Base-by-base conservation (phyloP, 106 monocot species). In the Narthecium ossifragum region DNA sequence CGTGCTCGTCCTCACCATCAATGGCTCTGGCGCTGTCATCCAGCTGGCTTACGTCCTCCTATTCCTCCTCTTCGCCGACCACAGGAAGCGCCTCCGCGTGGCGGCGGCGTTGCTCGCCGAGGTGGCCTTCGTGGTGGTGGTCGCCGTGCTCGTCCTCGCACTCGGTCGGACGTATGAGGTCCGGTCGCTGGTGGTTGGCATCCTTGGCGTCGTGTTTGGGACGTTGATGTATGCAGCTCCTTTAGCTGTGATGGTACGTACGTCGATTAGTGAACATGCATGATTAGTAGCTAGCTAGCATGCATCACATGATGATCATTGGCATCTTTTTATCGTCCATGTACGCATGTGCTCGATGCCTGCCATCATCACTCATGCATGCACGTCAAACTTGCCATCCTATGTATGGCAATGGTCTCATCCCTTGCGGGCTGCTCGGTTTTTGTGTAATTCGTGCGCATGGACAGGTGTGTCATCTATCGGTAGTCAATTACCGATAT, bases 221-320 rank as follows among this genome's bases (percentile, higher is more conserved):
- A 72, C 72, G 33, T 29, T 70, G 65, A 84, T 84, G 84, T 84
- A 85, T 34, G 57, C 72, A 0, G 72, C 85, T 24, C 79, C 85
- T 0, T 64, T 85, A 31, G 56, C 78, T 13, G 71, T 72, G 57
- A 84, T 84, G 84, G 84, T 84, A 64, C 13, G 59, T 38, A 28
- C 31, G 18, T 49, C 31, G 4, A 7, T 24, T 46, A 45, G 18
- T 21, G 3, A 61, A 30, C 18, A 8, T 8, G 6, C 6, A 25
- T n/a, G 26, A 21, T 53, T n/a, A 27, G 6, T 26, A 25, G 26
- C 26, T 25, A n/a, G 21, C 5, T 11, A n/a, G 26, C 14, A 53
- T 53, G 52, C 21, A 26, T 26, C 3, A 6, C 8, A 9, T 24
- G 4, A 14, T 8, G 0, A 0, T 8, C 26, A 10, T 11, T 24